Evolutionary conservation across 2,329 filamentous ascomycete genomes (phyloP).

Genomic region (Hymenoscyphus occultus): DNA sequence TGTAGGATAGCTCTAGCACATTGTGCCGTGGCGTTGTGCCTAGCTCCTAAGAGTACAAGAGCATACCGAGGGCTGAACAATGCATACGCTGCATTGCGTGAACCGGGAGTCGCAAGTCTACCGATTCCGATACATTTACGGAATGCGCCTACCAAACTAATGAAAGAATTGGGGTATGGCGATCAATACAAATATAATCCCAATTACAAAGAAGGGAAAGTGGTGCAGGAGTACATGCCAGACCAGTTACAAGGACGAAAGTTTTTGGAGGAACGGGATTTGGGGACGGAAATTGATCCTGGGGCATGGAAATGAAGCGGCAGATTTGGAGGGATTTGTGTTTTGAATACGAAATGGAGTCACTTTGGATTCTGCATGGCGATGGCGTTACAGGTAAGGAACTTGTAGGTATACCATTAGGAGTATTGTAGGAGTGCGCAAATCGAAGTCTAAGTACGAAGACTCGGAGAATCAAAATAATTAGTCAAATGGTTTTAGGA

Average conservation of each 20-base stretch:
- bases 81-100: slow-evolving; percentile 72
- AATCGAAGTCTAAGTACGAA: no score
- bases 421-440: not conserved
- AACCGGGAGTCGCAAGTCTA: slow-evolving; percentile 78
- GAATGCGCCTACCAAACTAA: slow-evolving; percentile 87
- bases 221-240: slow-evolving; percentile 88
- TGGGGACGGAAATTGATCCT: slow-evolving; percentile 76
- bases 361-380: slow-evolving; percentile 14
- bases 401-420: slow-evolving; percentile 1
- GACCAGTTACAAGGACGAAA: slow-evolving; percentile 64
- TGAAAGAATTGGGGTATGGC: slow-evolving; percentile 91
- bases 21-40: slow-evolving; percentile 73
- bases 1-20: slow-evolving; percentile 90
- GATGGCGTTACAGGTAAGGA: slow-evolving; percentile 17
- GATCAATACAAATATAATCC: slow-evolving; percentile 96
- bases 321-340: not conserved
- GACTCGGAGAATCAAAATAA: no score
- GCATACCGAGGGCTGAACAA: slow-evolving; percentile 81
- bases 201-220: slow-evolving; percentile 76
- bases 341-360: not conserved
- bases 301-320: slow-evolving; percentile 30
- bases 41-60: slow-evolving; percentile 82
- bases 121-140: slow-evolving; percentile 84
- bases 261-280: slow-evolving; percentile 77
- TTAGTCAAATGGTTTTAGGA: no score